Percentiles rank a stretch among this genome's conserved stretches.
Evolutionary conservation across 78 protist species (phyloP).

Genomic region (Dictyostelium firmibasis): DNA sequence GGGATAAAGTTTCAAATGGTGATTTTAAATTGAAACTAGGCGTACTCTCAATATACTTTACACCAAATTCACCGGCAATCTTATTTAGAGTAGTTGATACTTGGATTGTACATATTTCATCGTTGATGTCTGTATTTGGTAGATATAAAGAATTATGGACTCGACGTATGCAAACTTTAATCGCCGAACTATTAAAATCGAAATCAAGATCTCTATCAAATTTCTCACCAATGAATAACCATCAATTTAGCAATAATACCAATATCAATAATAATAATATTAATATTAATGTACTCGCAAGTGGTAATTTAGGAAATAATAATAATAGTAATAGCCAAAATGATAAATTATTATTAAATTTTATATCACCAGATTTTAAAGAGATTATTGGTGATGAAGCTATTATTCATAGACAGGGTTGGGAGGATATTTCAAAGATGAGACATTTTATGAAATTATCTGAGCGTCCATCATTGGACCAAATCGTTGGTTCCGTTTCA

Average conservation of each 20-base stretch:
- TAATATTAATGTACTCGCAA: neutral
- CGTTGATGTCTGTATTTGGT: constrained; percentile 35
- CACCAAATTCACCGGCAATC: constrained; percentile 55
- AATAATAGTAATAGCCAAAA: neutral
- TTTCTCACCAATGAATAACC: neutral
- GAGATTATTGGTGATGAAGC: constrained; percentile 80
- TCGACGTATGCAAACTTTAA: constrained; percentile 47
- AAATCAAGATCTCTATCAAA: constrained; percentile 4
- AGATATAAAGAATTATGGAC: constrained; percentile 57
- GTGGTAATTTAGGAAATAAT: neutral
- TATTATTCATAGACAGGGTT: constrained; percentile 57
- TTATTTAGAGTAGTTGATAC: constrained; percentile 49
- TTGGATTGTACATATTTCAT: constrained; percentile 32
- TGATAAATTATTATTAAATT: constrained; percentile 1
- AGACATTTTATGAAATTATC: constrained; percentile 38
- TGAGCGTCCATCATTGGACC: constrained; percentile 14
- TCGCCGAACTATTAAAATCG: constrained; percentile 26
- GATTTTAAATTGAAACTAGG: constrained; percentile 30
- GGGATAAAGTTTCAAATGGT: neutral
- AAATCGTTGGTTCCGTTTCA: neutral
- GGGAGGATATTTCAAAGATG: constrained; percentile 51
- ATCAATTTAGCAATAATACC: too few relatives aligned
- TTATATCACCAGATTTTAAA: constrained; percentile 73
- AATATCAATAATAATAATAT: neutral
- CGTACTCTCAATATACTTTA: constrained; percentile 14